Conservation (phyloP, 805 yeast species). For the Hanseniaspora occidentalis region DNA sequence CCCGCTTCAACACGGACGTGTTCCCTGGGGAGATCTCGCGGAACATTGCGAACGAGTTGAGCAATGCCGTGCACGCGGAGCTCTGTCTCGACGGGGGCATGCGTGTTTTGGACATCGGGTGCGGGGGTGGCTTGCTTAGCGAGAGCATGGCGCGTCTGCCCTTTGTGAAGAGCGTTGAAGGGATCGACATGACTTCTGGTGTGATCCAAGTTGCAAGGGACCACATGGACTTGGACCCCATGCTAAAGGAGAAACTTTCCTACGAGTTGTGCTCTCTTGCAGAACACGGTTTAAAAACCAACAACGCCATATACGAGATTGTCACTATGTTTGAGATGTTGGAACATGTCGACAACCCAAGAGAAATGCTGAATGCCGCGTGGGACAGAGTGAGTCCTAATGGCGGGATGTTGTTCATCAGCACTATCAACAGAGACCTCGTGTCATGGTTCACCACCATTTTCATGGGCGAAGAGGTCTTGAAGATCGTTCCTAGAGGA, state of each 20-base stretch:
- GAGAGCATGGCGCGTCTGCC: constrained; percentile 77
- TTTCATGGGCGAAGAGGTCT: constrained; percentile 70
- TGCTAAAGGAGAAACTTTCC: constrained; percentile 37
- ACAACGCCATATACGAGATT: constrained; percentile 46
- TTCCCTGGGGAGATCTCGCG: constrained; percentile 45
- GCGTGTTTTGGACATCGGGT: constrained; percentile 76
- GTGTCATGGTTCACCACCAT: constrained; percentile 89
- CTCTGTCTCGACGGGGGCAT: constrained; percentile 21
- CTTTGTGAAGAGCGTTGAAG: constrained; percentile 51
- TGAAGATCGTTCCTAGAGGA: constrained; percentile 78
- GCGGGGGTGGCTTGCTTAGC: constrained; percentile 94
- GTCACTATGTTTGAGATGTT: constrained; percentile 89
- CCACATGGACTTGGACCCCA: constrained; percentile 60
- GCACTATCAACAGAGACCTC: constrained; percentile 85
- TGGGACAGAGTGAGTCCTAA: constrained; percentile 49
- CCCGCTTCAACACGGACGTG: constrained; percentile 61
- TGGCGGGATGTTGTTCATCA: constrained; percentile 76
- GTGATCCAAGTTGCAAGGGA: constrained; percentile 67
- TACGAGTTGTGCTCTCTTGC: constrained; percentile 59
- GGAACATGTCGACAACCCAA: constrained; percentile 86
- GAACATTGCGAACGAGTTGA: constrained; percentile 42
- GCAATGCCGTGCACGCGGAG: constrained; percentile 24
- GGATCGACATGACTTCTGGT: constrained; percentile 76
- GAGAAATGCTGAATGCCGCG: constrained; percentile 57
- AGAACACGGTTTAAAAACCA: constrained; percentile 25